Conservation (phyloP, 169 alveolate species). For the Eimeria maxima region DNA sequence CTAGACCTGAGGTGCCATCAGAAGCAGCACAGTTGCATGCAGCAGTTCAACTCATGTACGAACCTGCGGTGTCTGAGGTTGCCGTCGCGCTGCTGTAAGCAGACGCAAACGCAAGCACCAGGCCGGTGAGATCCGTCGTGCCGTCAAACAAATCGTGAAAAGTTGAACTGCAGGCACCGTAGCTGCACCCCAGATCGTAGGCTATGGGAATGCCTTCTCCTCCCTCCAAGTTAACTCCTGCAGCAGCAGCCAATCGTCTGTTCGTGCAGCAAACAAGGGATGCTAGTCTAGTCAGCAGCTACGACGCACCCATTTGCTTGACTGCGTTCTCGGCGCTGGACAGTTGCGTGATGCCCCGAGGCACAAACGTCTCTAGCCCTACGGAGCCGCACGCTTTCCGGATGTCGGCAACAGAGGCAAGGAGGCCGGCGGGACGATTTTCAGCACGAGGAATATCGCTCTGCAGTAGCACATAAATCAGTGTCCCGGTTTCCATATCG, state of each 20-base stretch:
- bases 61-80: slow-evolving; percentile 35
- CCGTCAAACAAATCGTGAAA: slow-evolving; percentile 79
- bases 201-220: slow-evolving; percentile 93
- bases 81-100: slow-evolving; percentile 18
- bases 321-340: slow-evolving; percentile 89
- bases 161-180: slow-evolving; percentile 89
- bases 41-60: not conserved
- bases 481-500: slow-evolving; percentile 91
- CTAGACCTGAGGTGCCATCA: slow-evolving; percentile 40
- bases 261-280: too few species aligned
- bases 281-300: too few species aligned
- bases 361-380: slow-evolving; percentile 93
- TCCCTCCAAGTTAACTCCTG: slow-evolving; percentile 86
- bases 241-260: not conserved
- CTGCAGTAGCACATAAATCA: slow-evolving; percentile 88
- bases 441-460: slow-evolving; percentile 80
- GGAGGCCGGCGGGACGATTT: slow-evolving; percentile 80
- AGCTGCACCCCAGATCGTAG: slow-evolving; percentile 90
- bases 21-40: slow-evolving; percentile 24
- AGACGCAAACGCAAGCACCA: slow-evolving; percentile 56
- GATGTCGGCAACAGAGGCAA: slow-evolving; percentile 90
- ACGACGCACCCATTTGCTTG: slow-evolving; percentile 89
- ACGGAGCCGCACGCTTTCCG: slow-evolving; percentile 91
- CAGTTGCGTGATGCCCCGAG: slow-evolving; percentile 89
- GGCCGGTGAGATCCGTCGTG: slow-evolving; percentile 72